phyloP scores from a whole-genome alignment of 1,284 basidiomycete genomes.

The Trametes polyzona region DNA sequence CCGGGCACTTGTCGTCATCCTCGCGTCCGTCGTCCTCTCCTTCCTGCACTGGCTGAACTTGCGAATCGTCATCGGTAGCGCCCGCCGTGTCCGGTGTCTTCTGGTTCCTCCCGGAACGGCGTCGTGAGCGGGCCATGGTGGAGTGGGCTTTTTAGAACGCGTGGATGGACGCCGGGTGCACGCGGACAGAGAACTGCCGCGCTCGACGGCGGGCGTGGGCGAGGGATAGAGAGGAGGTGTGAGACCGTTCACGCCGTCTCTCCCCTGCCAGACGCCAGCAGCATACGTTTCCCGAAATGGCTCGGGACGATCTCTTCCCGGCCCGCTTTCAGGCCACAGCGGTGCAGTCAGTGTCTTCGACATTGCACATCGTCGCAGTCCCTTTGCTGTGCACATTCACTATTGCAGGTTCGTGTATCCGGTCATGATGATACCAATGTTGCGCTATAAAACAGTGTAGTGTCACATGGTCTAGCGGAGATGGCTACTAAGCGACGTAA shows the following conservation, averaged over 20 bases:
- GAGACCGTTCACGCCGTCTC: not conserved
- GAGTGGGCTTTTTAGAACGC: not conserved
- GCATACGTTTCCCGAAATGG: not conserved
- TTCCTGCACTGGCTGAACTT: conserved; percentile 8
- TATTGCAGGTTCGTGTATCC: not conserved
- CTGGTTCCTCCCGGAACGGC: conserved; percentile 28
- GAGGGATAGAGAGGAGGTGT: not conserved
- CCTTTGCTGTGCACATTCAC: not conserved
- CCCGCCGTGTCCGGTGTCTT: conserved; percentile 30
- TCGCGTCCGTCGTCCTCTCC: conserved; percentile 15
- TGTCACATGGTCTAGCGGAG: conserved; percentile 29
- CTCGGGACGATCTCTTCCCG: not conserved
- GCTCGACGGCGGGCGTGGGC: not conserved
- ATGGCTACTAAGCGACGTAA: conserved; percentile 35
- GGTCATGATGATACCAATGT: conserved; percentile 1
- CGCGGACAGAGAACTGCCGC: not conserved
- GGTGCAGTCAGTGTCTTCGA: not conserved
- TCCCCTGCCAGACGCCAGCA: not conserved
- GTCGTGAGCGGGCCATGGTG: conserved; percentile 32
- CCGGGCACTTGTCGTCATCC: conserved; percentile 31
- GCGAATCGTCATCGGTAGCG: conserved; percentile 25
- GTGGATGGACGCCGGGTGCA: not conserved
- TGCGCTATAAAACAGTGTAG: conserved; percentile 28
- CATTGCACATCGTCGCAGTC: not conserved
- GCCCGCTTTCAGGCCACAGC: too few species aligned